These are phyloP conservation scores for Austroboletus eburneus DNA, from an alignment of 768 basidiomycete genomes.

Conservation along the genomic window DNA sequence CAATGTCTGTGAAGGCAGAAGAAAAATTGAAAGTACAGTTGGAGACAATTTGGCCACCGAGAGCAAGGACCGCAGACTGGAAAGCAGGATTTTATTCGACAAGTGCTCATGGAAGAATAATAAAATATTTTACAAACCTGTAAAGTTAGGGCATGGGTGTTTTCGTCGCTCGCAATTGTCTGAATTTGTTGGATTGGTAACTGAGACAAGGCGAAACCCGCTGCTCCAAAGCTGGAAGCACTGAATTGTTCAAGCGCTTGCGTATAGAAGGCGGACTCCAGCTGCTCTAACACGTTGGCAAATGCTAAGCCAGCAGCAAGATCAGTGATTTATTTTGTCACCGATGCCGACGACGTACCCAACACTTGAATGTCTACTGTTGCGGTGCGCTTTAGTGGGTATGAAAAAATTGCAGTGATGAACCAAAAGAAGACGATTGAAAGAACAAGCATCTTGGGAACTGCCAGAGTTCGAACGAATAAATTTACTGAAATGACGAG, in stretches of 20 bases:
- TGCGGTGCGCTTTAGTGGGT: conserved; percentile 7
- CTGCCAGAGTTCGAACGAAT: conserved; percentile 23
- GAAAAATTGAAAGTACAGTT: conserved; percentile 69
- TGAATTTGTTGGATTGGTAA: conserved; percentile 60
- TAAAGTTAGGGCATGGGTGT: conserved; percentile 52
- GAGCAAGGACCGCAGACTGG: conserved; percentile 46
- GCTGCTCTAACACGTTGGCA: conserved; percentile 68
- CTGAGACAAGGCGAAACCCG: conserved; percentile 56
- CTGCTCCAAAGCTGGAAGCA: conserved; percentile 54
- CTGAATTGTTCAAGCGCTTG: conserved; percentile 65
- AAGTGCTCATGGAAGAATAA: too few relatives aligned
- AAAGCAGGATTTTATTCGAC: background rate
- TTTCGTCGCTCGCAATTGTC: conserved; percentile 58
- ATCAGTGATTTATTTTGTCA: background rate
- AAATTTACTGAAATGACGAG: conserved; percentile 12
- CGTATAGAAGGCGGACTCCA: conserved; percentile 66
- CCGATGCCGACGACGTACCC: conserved; percentile 40
- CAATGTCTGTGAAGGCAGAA: conserved; percentile 56
- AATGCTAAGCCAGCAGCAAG: conserved; percentile 47
- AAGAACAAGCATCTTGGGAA: conserved; percentile 5
- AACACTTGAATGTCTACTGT: conserved; percentile 42
- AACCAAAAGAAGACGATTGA: background rate
- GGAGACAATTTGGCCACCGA: conserved; percentile 51
- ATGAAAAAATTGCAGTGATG: conserved; percentile 2
- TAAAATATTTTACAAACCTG: conserved; percentile 35